phyloP scores from a whole-genome alignment of 768 basidiomycete species.

The Mycena polygramma region DNA sequence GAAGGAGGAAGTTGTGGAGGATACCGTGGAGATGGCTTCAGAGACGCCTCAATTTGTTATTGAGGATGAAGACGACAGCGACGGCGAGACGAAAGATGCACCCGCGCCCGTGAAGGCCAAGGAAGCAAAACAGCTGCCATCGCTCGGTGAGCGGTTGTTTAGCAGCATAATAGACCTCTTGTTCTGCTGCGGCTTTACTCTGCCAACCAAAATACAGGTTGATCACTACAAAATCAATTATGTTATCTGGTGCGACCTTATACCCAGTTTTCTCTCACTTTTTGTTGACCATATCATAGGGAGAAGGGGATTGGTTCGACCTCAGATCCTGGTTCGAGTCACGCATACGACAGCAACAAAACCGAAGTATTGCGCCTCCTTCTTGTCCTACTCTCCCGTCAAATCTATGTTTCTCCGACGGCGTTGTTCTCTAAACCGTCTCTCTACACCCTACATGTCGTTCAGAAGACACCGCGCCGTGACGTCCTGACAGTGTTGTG shows the following conservation, averaged over 20 bases:
- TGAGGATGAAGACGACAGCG: conserved; percentile 83
- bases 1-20: conserved; percentile 63
- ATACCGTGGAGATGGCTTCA: conserved; percentile 41
- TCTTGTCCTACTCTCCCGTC: conserved; percentile 88
- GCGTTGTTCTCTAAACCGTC: conserved; percentile 81
- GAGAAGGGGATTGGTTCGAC: conserved; percentile 96
- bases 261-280: not conserved
- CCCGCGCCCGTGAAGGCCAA: conserved; percentile 45
- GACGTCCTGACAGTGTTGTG: conserved; percentile 94
- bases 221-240: conserved; percentile 89
- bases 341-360: conserved; percentile 82
- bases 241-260: conserved; percentile 82
- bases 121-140: conserved; percentile 69
- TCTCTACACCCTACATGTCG: conserved; percentile 81
- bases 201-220: conserved; percentile 82
- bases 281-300: conserved; percentile 59
- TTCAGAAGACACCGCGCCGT: conserved; percentile 80
- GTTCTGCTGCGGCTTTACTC: conserved; percentile 94
- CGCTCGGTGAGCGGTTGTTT: conserved; percentile 85
- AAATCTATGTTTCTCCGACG: conserved; percentile 85
- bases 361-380: conserved; percentile 92
- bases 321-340: conserved; percentile 72
- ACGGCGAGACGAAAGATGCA: conserved; percentile 55
- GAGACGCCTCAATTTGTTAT: conserved; percentile 84
- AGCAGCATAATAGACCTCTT: conserved; percentile 85